Conservation (phyloP, 2,329 filamentous ascomycete genomes). For the Cercospora sp. region DNA sequence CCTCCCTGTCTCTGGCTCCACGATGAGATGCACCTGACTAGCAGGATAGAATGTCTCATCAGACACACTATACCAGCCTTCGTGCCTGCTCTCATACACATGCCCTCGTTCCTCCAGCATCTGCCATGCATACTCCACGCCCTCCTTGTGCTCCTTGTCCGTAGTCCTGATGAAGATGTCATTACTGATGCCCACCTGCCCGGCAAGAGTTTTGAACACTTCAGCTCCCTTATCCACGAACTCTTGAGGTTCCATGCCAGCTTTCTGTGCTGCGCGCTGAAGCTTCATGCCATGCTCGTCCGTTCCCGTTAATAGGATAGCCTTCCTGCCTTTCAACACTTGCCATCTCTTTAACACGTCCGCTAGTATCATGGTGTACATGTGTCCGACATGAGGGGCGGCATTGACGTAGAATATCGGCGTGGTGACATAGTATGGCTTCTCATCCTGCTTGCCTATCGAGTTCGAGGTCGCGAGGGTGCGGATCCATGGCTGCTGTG, state of each 20-base stretch:
- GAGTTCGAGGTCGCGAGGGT: conserved; percentile 21
- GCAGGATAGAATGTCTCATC: conserved; percentile 96
- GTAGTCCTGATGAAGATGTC: conserved; percentile 94
- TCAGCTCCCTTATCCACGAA: conserved; percentile 85
- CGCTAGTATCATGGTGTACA: conserved; percentile 88
- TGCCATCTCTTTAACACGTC: conserved; percentile 95
- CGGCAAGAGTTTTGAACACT: conserved; percentile 75
- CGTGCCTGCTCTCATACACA: conserved; percentile 37
- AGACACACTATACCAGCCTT: conserved; percentile 95
- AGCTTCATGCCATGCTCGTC: conserved; percentile 99
- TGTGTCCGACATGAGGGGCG: conserved; percentile 89
- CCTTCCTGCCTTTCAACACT: conserved; percentile 67
- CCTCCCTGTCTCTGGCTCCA: conserved; percentile 77
- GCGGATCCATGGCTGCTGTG: conserved; percentile 22
- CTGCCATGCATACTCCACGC: conserved; percentile 87
- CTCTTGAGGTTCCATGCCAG: conserved; percentile 70
- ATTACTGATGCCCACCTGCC: conserved; percentile 67
- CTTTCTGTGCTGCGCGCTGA: conserved; percentile 76
- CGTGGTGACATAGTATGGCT: conserved; percentile 93
- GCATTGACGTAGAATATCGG: conserved; percentile 99
- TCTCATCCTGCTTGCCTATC: conserved; percentile 42
- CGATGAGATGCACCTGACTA: conserved; percentile 67
- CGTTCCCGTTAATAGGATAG: conserved; percentile 83
- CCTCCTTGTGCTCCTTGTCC: conserved; percentile 74
- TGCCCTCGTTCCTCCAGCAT: conserved; percentile 62